Evolutionary conservation across 2,329 filamentous ascomycete genomes (phyloP), one percentile per base, ranked within the genome.

Genomic region (Penicillium fuscoglaucum): DNA sequence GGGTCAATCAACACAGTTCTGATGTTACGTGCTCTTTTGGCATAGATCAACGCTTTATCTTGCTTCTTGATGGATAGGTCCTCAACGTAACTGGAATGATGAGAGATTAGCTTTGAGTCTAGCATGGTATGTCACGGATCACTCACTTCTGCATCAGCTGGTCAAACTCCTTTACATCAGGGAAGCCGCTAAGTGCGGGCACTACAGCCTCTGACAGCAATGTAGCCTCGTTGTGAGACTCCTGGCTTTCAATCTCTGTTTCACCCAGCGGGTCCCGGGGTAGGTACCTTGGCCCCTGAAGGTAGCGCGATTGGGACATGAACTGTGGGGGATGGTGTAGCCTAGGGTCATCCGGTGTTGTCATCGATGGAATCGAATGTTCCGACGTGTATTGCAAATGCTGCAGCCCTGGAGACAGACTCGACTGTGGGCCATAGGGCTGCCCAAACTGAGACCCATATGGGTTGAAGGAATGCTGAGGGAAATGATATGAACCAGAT

Each of bases 11-110:
- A 66, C 31, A 81, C 79, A 6, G 71, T 76, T 55, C 68, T 74
- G 57, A 82, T 82, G 59, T 82, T 80, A 40, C 76, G 71, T 24
- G 79, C 79, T 64, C 79, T 72, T 57, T 70, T 74, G 24, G 79
- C 76, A 64, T 80, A 78, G 33, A 82, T 82, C 61, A 82, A 70
- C 5, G 80, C 80, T 60, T 82, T 82, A 61, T 82, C 80, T 66
- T 80, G 79, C 55, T 82, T 82, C 62, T 82, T 82, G 35, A 78
- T 72, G 7, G 80, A 82, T 15, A 82, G 70, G 37, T 79, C 78
- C 47, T 78, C 72, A 35, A 82, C 78, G 60, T 82, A 82, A 48
- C 80, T 82, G 37, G 4, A 19, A 53, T 44, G 21, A 37, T 19
- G 43, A 48, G 31, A 35, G 12, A 45, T 53, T 29, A 47, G 51